These are phyloP conservation scores for Trichophaea hybrida DNA, from an alignment of 2,329 filamentous ascomycete genomes.

Conservation along the genomic window DNA sequence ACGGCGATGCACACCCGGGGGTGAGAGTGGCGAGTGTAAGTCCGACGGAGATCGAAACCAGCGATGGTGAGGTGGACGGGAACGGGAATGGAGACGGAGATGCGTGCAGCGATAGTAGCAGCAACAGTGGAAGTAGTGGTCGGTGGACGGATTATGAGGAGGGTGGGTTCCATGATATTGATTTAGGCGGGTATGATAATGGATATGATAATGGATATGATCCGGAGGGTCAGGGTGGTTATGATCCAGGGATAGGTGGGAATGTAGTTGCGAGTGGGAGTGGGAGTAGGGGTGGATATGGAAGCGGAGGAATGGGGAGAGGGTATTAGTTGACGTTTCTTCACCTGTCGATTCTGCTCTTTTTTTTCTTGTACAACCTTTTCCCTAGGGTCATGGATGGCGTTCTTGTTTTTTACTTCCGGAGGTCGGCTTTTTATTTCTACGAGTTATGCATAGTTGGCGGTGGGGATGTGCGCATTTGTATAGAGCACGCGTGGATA, in stretches of 20 bases:
- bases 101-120: background rate
- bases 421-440: background rate
- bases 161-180: background rate
- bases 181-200: background rate
- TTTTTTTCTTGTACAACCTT: no score
- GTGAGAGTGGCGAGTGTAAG: background rate
- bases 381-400: no score
- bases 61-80: background rate
- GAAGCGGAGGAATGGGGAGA: background rate
- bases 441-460: background rate
- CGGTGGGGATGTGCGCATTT: background rate
- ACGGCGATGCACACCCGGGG: background rate
- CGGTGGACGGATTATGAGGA: background rate
- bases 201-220: background rate
- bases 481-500: no score
- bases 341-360: no score
- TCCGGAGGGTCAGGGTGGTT: background rate
- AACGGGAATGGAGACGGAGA: background rate
- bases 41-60: background rate
- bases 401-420: background rate
- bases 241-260: background rate
- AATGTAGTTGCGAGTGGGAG: background rate
- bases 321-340: no score
- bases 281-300: background rate
- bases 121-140: background rate